Conservation (phyloP, 2,329 filamentous ascomycete genomes). For the Aspergillus fischeri region DNA sequence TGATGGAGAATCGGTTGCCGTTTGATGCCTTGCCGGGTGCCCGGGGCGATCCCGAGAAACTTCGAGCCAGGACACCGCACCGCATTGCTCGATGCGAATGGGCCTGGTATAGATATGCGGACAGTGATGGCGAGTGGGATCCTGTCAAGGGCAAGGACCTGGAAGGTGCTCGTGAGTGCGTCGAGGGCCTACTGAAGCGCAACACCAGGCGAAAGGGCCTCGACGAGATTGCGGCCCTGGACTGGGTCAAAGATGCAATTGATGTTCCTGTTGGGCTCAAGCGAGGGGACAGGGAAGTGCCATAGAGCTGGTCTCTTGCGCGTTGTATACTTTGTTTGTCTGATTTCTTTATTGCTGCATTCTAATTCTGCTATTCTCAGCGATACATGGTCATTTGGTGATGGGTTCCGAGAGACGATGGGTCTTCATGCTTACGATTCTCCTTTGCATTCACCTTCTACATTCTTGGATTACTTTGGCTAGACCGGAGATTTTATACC, state of each 20-base stretch:
- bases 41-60: constrained; percentile 64
- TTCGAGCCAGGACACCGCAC: constrained; percentile 79
- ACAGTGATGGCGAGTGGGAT: constrained; percentile 85
- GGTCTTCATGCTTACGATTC: constrained; percentile 1
- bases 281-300: constrained; percentile 50
- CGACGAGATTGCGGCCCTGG: constrained; percentile 64
- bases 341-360: constrained; percentile 2
- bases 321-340: constrained; percentile 3
- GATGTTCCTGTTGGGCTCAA: constrained; percentile 57
- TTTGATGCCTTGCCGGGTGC: constrained; percentile 86
- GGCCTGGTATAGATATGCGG: constrained; percentile 85
- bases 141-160: constrained; percentile 60
- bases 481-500: constrained; percentile 3
- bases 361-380: constrained; percentile 7
- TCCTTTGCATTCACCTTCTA: neutral
- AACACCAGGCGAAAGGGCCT: constrained; percentile 74
- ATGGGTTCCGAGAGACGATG: constrained; percentile 1
- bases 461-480: constrained; percentile 1
- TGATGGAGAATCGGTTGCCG: constrained; percentile 87
- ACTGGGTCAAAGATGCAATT: constrained; percentile 76
- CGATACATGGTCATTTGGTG: constrained; percentile 10
- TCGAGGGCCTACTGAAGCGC: constrained; percentile 79
- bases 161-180: constrained; percentile 71
- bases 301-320: constrained; percentile 31
- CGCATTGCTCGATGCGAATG: constrained; percentile 95